Percentiles rank a stretch among this genome's conserved stretches.
phyloP scores from a whole-genome alignment of 2,329 filamentous ascomycete species.

The Aspergillus phoenicis region DNA sequence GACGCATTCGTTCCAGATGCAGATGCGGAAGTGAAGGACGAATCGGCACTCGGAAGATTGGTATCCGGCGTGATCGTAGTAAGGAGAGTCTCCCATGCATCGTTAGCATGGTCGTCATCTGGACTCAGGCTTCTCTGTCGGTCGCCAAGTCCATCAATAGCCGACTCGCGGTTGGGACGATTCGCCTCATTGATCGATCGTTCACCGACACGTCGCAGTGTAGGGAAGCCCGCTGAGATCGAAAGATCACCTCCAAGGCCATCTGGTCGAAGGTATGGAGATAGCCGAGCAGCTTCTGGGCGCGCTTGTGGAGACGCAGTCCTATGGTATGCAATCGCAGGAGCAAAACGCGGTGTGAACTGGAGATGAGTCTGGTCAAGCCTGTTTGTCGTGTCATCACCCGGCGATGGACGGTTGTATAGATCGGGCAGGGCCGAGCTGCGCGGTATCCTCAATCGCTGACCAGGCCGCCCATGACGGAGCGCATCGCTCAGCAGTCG shows the following conservation, averaged over 20 bases:
- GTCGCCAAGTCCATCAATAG: constrained; percentile 76
- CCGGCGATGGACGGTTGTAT: constrained; percentile 26
- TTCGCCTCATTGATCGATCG: constrained; percentile 31
- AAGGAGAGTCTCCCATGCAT: constrained; percentile 77
- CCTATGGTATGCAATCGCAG: constrained; percentile 40
- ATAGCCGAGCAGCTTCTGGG: constrained; percentile 25
- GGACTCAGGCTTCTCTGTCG: constrained; percentile 80
- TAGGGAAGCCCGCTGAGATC: constrained; percentile 27
- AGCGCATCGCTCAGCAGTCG: constrained; percentile 38
- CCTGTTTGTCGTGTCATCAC: constrained; percentile 20
- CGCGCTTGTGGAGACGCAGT: constrained; percentile 25
- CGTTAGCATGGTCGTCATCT: constrained; percentile 52
- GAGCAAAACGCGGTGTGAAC: constrained; percentile 49
- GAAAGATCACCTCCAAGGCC: constrained; percentile 23
- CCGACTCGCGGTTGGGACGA: constrained; percentile 24
- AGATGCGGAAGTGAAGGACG: constrained; percentile 72
- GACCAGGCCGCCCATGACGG: constrained; percentile 37
- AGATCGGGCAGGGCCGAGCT: constrained; percentile 36
- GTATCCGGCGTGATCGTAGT: constrained; percentile 80
- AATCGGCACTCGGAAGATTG: constrained; percentile 75
- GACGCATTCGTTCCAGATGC: constrained; percentile 32
- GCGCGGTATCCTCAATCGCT: constrained; percentile 40
- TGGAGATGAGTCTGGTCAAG: constrained; percentile 27
- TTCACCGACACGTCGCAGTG: constrained; percentile 39
- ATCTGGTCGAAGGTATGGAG: constrained; percentile 29